These are phyloP conservation scores for Colletotrichum sojae DNA, from an alignment of 2,329 filamentous ascomycete genomes.

Conservation along the genomic window DNA sequence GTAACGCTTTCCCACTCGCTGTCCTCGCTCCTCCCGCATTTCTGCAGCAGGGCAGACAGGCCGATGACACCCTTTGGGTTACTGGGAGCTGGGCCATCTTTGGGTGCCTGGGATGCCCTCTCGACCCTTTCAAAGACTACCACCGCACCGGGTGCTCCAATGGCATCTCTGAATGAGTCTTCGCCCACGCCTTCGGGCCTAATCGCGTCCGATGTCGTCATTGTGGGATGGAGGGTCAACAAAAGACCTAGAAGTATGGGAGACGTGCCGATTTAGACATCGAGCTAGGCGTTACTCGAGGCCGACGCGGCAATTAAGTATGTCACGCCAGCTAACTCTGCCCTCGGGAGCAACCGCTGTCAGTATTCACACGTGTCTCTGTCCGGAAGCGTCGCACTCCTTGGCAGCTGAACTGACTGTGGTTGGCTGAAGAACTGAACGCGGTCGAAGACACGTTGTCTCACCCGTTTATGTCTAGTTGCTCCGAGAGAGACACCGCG, in stretches of 20 bases:
- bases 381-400: too few species aligned
- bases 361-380: too few species aligned
- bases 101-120: background rate
- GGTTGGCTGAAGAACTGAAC: background rate
- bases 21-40: background rate
- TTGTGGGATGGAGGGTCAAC: background rate
- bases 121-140: constrained; percentile 9
- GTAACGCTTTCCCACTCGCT: background rate
- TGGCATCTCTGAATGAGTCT: background rate
- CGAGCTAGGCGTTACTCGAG: background rate
- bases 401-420: too few species aligned
- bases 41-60: background rate
- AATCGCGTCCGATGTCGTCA: background rate
- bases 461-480: background rate
- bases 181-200: background rate
- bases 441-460: background rate
- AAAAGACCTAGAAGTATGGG: background rate
- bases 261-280: background rate
- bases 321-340: too few species aligned
- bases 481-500: background rate
- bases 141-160: background rate
- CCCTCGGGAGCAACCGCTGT: too few species aligned
- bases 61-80: background rate
- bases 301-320: background rate
- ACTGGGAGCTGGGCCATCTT: background rate